phyloP scores from a whole-genome alignment of 495 filamentous ascomycete genomes.

The Xylaria sp. region DNA sequence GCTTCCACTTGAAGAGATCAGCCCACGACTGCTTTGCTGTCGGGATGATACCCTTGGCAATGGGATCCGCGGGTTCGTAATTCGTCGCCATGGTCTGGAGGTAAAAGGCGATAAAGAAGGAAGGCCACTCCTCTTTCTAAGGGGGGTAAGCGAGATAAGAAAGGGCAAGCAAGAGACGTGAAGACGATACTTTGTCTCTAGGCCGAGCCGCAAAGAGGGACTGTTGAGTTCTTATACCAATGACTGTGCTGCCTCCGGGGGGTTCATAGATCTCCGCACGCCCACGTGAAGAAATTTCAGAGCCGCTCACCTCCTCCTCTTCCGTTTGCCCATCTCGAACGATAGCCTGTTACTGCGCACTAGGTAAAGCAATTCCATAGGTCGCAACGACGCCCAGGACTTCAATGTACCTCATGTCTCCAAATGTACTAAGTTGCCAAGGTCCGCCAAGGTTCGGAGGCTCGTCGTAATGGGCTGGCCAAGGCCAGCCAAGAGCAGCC shows the following conservation, averaged over 20 bases:
- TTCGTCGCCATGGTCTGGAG: constrained; percentile 29
- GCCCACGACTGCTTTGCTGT: constrained; percentile 64
- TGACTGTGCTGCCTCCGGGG: too few species aligned
- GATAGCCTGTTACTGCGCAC: not conserved
- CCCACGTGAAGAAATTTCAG: not conserved
- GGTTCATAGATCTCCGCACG: constrained; percentile 5
- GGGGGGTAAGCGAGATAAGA: not conserved
- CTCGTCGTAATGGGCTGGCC: constrained; percentile 19
- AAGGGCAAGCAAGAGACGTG: not conserved
- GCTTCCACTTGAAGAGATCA: constrained; percentile 74
- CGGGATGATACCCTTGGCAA: constrained; percentile 64
- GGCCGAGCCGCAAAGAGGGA: not conserved
- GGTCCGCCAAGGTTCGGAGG: not conserved
- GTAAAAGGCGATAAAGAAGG: not conserved
- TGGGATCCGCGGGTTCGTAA: constrained; percentile 62
- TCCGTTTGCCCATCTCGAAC: not conserved
- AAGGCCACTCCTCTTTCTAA: not conserved
- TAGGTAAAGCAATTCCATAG: not conserved
- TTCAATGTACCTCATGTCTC: not conserved
- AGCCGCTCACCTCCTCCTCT: constrained; percentile 7
- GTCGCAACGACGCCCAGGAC: not conserved
- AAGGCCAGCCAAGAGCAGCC: constrained; percentile 23
- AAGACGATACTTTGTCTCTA: not conserved
- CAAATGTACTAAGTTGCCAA: constrained; percentile 21
- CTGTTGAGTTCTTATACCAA: constrained; percentile 15